phyloP scores from a whole-genome alignment of 2,329 filamentous ascomycete species.

The Fonsecaea pugnacius region DNA sequence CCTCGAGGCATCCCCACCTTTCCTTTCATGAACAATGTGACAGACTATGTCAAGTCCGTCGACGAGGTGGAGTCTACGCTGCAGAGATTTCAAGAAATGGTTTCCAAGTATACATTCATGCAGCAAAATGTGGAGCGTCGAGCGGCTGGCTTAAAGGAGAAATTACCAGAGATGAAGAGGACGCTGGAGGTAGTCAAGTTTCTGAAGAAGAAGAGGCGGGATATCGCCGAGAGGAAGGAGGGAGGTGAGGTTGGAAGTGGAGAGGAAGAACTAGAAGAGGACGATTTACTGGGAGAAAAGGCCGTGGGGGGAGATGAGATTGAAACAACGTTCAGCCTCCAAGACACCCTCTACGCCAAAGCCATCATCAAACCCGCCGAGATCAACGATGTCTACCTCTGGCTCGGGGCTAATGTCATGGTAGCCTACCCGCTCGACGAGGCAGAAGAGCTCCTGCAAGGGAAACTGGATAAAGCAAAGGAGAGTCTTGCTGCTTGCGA shows the following conservation, averaged over 20 bases:
- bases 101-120: constrained; percentile 99
- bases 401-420: constrained; percentile 99
- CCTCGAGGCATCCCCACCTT: constrained; percentile 53
- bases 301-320: constrained; percentile 45
- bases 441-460: constrained; percentile 75
- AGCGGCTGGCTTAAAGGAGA: constrained; percentile 80
- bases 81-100: constrained; percentile 53
- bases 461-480: constrained; percentile 79
- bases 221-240: constrained; percentile 43
- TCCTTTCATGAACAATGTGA: constrained; percentile 54
- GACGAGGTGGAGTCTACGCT: constrained; percentile 53
- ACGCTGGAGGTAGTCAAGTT: constrained; percentile 91
- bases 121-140: constrained; percentile 88
- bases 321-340: constrained; percentile 92
- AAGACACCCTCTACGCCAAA: constrained; percentile 92
- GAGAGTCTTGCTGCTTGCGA: constrained; percentile 84
- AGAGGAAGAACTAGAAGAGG: constrained; percentile 19
- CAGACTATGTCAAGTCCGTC: constrained; percentile 52
- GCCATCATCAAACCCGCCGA: constrained; percentile 77
- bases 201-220: constrained; percentile 75
- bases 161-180: constrained; percentile 96
- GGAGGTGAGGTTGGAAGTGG: background rate
- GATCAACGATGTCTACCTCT: constrained; percentile 84
- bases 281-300: constrained; percentile 5
- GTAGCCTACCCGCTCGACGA: constrained; percentile 89